phyloP scores from a whole-genome alignment of 352 stramenopile species.

The Phytophthora rubi region DNA sequence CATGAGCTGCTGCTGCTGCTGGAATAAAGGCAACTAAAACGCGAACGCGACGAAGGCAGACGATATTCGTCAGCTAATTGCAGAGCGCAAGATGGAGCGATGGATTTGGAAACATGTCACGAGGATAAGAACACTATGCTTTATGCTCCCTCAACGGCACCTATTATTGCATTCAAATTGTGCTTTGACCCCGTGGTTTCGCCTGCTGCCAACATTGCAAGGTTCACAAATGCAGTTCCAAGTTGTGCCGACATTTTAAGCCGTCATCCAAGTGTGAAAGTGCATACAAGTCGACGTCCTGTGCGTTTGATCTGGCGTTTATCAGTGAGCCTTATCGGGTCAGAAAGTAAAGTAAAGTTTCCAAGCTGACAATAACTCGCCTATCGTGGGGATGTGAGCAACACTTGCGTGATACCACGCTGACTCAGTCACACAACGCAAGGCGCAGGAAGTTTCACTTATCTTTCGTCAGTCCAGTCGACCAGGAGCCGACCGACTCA shows the following conservation, averaged over 20 bases:
- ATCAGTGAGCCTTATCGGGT: background rate
- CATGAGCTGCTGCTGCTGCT: background rate
- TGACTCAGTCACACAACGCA: background rate
- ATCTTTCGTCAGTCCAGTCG: background rate
- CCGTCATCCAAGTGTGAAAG: too few species aligned
- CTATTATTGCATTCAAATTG: background rate
- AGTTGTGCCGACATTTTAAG: too few species aligned
- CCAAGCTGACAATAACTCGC: background rate
- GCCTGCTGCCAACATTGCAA: too few species aligned
- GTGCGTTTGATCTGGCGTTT: too few species aligned
- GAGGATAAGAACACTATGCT: background rate
- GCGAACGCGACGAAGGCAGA: background rate
- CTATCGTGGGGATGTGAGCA: background rate
- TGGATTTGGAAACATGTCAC: background rate
- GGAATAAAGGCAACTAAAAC: background rate
- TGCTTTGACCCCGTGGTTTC: background rate
- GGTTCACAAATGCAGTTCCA: too few species aligned
- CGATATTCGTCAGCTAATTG: slow-evolving; percentile 9
- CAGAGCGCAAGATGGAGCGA: background rate
- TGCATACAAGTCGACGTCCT: too few species aligned
- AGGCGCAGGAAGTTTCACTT: background rate
- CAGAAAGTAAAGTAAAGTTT: background rate
- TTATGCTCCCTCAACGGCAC: background rate
- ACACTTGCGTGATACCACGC: background rate
- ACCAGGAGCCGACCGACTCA: background rate